Base-by-base conservation (phyloP, 495 filamentous ascomycete species). In the Neohortaea acidophila region DNA sequence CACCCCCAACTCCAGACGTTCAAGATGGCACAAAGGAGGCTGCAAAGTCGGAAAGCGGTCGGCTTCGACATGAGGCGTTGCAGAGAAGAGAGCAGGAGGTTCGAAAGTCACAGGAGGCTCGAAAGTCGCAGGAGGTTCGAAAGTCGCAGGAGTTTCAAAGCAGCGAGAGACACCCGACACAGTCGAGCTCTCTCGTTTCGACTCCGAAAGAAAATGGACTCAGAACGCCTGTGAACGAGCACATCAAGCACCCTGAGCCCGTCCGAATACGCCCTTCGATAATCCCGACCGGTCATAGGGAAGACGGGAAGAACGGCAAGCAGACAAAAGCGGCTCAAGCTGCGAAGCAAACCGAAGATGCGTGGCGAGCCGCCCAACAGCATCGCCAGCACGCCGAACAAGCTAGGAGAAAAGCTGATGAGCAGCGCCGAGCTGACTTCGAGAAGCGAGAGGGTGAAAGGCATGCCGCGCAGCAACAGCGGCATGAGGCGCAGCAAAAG, bases 61-160 rank as follows among this genome's bases (percentile, higher is more conserved):
- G 39, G 19, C 13, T 41, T n/a, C 17, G 39, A 6, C 19, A 33
- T 21, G 39, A 41, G 39, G 30, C 30, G 19, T 13, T 5, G n/a
- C n/a, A 15, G n/a, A 5, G 28, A 13, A 31, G 28, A 13, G 28
- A 5, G n/a, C 12, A 4, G n/a, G 6, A 5, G 28, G 17, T n/a
- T 27, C 24, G 24, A 36, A 21, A 4, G 17, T 19, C 13, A 21
- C 14, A 20, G 13, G 14, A 17, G 7, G 14, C 18, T 6, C 8
- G 17, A 9, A 4, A 5, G 14, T 7, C 13, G 10, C 9, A 19
- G 5, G 7, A 27, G 14, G 21, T n/a, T 38, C 5, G 21, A 19
- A 14, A 28, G 15, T 14, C 18, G 22, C 21, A 27, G 25, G 36
- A 39, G 14, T 8, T 7, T 3, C 23, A 29, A n/a, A 15, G 5